A percentile compares a stretch with the other conserved stretches of the same genome.
Evolutionary conservation across 2,329 filamentous ascomycete species (phyloP).

Genomic region (Fusarium sacchari): DNA sequence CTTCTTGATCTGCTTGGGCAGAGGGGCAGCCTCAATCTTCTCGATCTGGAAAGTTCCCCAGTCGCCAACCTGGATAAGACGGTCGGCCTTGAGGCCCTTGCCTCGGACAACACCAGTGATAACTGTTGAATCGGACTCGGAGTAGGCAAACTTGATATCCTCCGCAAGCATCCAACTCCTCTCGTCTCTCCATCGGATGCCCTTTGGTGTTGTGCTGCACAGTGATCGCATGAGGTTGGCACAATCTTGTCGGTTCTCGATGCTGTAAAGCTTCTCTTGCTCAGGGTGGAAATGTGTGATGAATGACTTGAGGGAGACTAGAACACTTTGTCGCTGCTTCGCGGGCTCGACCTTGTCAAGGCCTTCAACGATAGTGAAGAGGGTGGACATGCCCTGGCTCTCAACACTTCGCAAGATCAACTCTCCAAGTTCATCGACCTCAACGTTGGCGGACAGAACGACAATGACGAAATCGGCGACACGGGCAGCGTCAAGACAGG

Average conservation of each 20-base stretch:
- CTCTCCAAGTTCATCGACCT: conserved; percentile 87
- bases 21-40: conserved; percentile 82
- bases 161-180: conserved; percentile 96
- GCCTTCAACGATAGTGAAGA: conserved; percentile 85
- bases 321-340: conserved; percentile 80
- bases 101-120: conserved; percentile 89
- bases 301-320: conserved; percentile 88
- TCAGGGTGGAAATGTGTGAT: conserved; percentile 95
- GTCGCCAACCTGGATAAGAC: conserved; percentile 89
- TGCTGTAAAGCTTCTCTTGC: conserved; percentile 88
- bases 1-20: conserved; percentile 68
- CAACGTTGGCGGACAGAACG: conserved; percentile 81
- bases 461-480: conserved; percentile 93
- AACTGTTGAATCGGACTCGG: conserved; percentile 70
- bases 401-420: conserved; percentile 87
- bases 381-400: conserved; percentile 92
- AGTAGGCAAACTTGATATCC: conserved; percentile 75
- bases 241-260: conserved; percentile 90
- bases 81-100: conserved; percentile 86
- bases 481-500: conserved; percentile 85
- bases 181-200: conserved; percentile 94
- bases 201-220: conserved; percentile 92
- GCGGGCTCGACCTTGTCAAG: conserved; percentile 80
- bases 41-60: conserved; percentile 95
- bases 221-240: conserved; percentile 90